Evolutionary conservation across 2,329 filamentous ascomycete genomes (phyloP).

Genomic region (Drechslera avenae): DNA sequence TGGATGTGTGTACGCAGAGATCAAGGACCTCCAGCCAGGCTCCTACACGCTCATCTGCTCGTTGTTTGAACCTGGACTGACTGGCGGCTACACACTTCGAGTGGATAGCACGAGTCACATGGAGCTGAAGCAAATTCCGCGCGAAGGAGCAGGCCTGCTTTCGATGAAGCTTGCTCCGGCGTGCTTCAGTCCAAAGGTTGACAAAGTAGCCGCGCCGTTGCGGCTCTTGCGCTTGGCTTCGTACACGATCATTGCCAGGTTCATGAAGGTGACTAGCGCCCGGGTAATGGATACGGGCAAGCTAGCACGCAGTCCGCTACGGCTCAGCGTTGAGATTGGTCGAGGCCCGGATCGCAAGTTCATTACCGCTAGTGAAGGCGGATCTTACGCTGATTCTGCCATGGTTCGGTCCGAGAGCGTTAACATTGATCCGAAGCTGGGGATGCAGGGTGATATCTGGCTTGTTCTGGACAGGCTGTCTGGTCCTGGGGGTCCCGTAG

Average conservation of each 20-base stretch:
- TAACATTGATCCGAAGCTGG: conserved; percentile 70
- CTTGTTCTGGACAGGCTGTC: conserved; percentile 81
- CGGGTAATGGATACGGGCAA: conserved; percentile 34
- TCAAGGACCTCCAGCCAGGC: conserved; percentile 66
- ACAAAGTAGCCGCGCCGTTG: conserved; percentile 61
- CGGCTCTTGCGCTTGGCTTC: conserved; percentile 62
- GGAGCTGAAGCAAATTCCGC: conserved; percentile 64
- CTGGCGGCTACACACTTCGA: conserved; percentile 74
- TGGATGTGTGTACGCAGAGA: conserved; percentile 73
- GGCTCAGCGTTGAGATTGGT: conserved; percentile 74
- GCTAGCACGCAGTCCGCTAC: conserved; percentile 58
- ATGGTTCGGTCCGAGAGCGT: conserved; percentile 72
- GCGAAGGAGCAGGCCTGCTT: conserved; percentile 77
- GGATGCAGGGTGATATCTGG: conserved; percentile 67
- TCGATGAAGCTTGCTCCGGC: conserved; percentile 63
- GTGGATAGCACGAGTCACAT: conserved; percentile 69
- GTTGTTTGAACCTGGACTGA: conserved; percentile 82
- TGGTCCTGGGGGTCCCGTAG: conserved; percentile 54
- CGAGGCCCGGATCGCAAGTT: conserved; percentile 70
- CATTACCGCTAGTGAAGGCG: conserved; percentile 70
- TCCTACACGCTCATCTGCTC: conserved; percentile 88
- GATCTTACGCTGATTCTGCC: conserved; percentile 73
- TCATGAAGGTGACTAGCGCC: conserved; percentile 42
- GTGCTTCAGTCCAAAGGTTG: conserved; percentile 56
- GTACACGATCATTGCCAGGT: conserved; percentile 62